Conservation (phyloP, 305 asterid species). For the Fraxinus baroniana region DNA sequence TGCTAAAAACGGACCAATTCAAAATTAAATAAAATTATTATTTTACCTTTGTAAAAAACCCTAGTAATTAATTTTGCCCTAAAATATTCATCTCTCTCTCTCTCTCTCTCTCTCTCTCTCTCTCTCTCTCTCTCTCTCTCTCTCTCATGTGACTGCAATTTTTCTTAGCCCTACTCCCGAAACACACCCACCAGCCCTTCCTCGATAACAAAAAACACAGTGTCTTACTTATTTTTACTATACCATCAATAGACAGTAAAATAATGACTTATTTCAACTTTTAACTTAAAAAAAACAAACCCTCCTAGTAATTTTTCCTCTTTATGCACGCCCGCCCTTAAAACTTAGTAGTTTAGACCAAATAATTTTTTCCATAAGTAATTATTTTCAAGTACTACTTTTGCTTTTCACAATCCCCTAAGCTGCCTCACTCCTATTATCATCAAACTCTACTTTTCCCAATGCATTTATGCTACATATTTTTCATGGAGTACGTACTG, state of each 20-base stretch:
- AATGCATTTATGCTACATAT: conserved; percentile 28
- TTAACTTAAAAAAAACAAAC: conserved; percentile 18
- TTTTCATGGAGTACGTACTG: conserved; percentile 4
- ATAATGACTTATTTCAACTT: conserved; percentile 16
- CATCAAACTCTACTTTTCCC: conserved; percentile 52
- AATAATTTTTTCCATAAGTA: not conserved
- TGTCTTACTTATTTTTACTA: conserved; percentile 35
- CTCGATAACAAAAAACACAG: conserved; percentile 51
- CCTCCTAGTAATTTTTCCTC: conserved; percentile 28
- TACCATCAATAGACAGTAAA: conserved; percentile 9
- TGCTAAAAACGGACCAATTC: no score
- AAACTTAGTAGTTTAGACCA: conserved; percentile 5
- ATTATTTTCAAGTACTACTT: conserved; percentile 24
- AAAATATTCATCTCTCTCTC: not conserved
- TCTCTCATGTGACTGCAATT: conserved; percentile 42
- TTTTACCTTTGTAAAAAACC: conserved; percentile 3
- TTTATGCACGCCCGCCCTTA: conserved; percentile 20
- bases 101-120: not conserved
- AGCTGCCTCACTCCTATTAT: conserved; percentile 42
- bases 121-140: not conserved
- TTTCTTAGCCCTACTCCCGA: conserved; percentile 65
- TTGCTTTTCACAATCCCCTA: conserved; percentile 64
- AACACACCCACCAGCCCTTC: conserved; percentile 53
- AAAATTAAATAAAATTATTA: no score
- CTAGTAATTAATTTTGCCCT: conserved; percentile 40